These are phyloP conservation scores for Talinum fruticosum DNA, from an alignment of 148 eudicot genomes.

Conservation along the genomic window DNA sequence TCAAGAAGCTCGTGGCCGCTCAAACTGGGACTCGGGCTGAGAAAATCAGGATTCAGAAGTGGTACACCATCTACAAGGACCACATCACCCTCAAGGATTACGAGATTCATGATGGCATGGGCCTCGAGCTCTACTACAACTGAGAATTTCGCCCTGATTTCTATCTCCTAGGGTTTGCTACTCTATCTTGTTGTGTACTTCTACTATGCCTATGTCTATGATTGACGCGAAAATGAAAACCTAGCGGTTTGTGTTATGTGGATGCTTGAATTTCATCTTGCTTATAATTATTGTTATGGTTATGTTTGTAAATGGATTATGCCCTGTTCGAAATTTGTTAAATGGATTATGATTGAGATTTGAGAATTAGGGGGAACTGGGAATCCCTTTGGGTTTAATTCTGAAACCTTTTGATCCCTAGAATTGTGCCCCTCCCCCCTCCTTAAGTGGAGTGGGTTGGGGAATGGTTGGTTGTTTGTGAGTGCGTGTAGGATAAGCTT, in stretches of 20 bases:
- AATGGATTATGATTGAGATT: too few species aligned
- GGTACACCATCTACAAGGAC: slow-evolving; percentile 90
- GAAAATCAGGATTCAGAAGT: slow-evolving; percentile 90
- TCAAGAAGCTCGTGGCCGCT: slow-evolving; percentile 92
- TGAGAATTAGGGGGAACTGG: too few species aligned
- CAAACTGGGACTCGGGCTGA: slow-evolving; percentile 88
- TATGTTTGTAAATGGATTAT: background rate
- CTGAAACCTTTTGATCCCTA: too few species aligned
- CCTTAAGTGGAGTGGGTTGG: too few species aligned
- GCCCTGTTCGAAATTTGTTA: background rate
- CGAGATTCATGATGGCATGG: slow-evolving; percentile 98
- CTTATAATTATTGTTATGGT: background rate
- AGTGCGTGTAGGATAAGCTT: background rate
- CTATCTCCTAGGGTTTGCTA: background rate
- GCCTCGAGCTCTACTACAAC: slow-evolving; percentile 97
- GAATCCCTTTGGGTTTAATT: too few species aligned
- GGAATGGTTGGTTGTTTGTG: too few species aligned
- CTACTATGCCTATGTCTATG: background rate
- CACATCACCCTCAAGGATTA: slow-evolving; percentile 86
- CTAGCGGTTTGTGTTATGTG: background rate
- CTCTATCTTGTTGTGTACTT: background rate
- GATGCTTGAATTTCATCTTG: background rate
- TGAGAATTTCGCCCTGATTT: slow-evolving; percentile 3
- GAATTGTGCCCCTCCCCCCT: too few species aligned
- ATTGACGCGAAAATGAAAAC: background rate